Conservation (phyloP, 2,329 filamentous ascomycete genomes). For the Thermothelomyces thermophilus region DNA sequence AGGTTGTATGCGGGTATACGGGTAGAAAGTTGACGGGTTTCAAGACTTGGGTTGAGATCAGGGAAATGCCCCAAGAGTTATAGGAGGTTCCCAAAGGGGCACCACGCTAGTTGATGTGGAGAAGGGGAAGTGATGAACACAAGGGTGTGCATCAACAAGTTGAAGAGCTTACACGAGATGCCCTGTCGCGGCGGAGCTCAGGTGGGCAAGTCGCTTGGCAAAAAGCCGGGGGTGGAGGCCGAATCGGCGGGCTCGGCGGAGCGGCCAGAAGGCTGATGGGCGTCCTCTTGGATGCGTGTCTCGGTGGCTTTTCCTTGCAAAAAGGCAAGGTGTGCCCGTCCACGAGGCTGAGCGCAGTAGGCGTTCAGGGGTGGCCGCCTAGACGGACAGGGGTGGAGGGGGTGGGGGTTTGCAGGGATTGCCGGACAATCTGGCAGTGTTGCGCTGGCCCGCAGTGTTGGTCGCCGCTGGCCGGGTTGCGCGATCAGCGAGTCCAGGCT, state of each 20-base stretch:
- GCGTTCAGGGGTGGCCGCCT: constrained; percentile 23
- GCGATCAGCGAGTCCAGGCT: constrained; percentile 24
- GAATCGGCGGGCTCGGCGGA: constrained; percentile 19
- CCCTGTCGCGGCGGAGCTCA: constrained; percentile 27
- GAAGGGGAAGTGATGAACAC: constrained; percentile 5
- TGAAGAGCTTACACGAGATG: constrained; percentile 20
- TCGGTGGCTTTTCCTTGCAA: constrained; percentile 28
- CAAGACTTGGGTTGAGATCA: constrained; percentile 7
- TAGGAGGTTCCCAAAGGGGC: constrained; percentile 1
- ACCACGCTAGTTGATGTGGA: neutral
- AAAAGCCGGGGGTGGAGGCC: constrained; percentile 18
- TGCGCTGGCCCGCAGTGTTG: constrained; percentile 22
- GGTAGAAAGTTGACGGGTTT: constrained; percentile 8
- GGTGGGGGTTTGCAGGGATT: constrained; percentile 7
- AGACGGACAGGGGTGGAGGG: constrained; percentile 25
- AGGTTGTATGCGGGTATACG: neutral
- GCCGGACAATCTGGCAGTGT: constrained; percentile 12
- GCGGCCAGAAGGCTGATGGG: constrained; percentile 21
- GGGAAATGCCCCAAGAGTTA: constrained; percentile 14
- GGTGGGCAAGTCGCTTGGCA: constrained; percentile 16
- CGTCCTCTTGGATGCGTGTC: constrained; percentile 25
- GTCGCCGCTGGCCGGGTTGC: constrained; percentile 20
- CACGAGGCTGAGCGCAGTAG: constrained; percentile 36
- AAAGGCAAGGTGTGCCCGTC: constrained; percentile 37
- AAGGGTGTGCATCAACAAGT: constrained; percentile 14